These are phyloP conservation scores for Tylopilus sp. DNA, from an alignment of 768 basidiomycete genomes.

Conservation along the genomic window DNA sequence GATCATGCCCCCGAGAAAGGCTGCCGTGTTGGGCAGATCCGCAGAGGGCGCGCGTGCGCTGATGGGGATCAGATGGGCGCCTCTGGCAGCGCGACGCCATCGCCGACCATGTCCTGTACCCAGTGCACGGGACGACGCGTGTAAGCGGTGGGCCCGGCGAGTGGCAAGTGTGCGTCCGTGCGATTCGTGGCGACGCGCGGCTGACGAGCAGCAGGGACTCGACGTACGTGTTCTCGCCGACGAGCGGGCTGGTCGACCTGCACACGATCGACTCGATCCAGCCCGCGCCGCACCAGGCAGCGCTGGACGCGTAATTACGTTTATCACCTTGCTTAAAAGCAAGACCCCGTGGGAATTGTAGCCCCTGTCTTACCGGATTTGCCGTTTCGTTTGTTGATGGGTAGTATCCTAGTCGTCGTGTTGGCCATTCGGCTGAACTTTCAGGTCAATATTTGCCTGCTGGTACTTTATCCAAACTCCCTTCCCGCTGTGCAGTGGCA, in stretches of 20 bases:
- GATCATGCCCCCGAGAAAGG: conserved; percentile 88
- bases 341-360: too few relatives aligned
- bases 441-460: too few relatives aligned
- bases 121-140: conserved; percentile 55
- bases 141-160: conserved; percentile 61
- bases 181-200: neutral
- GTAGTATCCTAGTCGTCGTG: too few relatives aligned
- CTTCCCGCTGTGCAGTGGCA: too few relatives aligned
- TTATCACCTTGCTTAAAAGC: too few relatives aligned
- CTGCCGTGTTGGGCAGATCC: conserved; percentile 90
- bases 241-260: conserved; percentile 56
- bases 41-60: conserved; percentile 79
- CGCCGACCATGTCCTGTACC: conserved; percentile 49
- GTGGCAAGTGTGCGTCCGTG: conserved; percentile 64
- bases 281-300: conserved; percentile 70
- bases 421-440: too few relatives aligned
- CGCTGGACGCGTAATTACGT: too few relatives aligned
- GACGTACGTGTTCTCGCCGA: conserved; percentile 70
- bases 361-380: too few relatives aligned
- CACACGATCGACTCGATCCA: conserved; percentile 75
- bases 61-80: conserved; percentile 26
- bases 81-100: conserved; percentile 48
- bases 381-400: too few relatives aligned
- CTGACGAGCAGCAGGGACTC: conserved; percentile 46
- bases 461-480: too few relatives aligned